Base-by-base conservation (phyloP, 1,284 basidiomycete genomes). In the Rhodotorula sp. region DNA sequence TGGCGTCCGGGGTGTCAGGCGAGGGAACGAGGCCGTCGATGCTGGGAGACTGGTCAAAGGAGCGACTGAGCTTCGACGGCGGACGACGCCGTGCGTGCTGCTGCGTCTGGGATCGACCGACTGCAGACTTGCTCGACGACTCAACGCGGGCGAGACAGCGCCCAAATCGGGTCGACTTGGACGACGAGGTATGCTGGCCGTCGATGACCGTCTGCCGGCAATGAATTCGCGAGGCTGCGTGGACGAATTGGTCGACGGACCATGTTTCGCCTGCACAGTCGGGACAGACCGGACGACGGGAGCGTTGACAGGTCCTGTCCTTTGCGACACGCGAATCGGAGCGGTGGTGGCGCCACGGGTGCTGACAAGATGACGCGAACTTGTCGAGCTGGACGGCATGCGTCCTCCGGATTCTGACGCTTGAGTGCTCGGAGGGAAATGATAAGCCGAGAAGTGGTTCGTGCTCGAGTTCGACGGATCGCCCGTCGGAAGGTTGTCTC, bases 191-290 rank as follows among this genome's bases (percentile, higher is more conserved):
- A 62, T 56, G 12, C 54, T 46, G 33, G 58, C 62, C 18, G 60
- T 62, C 26, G 60, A 59, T 10, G 59, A 48, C 15, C 53, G 66
- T 10, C 70, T 53, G 59, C 60, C 58, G 7, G 54, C 59, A 24
- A 68, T n/a, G 55, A 72, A 70, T 15, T 74, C 67, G 57, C 67
- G 45, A n/a, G 57, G 58, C 49, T 54, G 64, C 37, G 37, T 42
- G 37, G 37, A 42, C 37, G 37, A 42, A 3, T 1, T 12, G 37
- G 37, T 42, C 37, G 20, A 1, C 48, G 48, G 48, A 24, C 48
- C 20, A 49, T 6, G 6, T 18, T 18, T 29, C 55, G 66, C 0
- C 48, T 30, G 37, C 68, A 49, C 24, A 55, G 37, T 66, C 18
- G 15, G 48, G 33, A 29, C 53, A 26, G 53, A 29, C 53, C 17